Evolutionary conservation across 495 filamentous ascomycete species (phyloP).

Genomic region (Trichoderma gamsii): DNA sequence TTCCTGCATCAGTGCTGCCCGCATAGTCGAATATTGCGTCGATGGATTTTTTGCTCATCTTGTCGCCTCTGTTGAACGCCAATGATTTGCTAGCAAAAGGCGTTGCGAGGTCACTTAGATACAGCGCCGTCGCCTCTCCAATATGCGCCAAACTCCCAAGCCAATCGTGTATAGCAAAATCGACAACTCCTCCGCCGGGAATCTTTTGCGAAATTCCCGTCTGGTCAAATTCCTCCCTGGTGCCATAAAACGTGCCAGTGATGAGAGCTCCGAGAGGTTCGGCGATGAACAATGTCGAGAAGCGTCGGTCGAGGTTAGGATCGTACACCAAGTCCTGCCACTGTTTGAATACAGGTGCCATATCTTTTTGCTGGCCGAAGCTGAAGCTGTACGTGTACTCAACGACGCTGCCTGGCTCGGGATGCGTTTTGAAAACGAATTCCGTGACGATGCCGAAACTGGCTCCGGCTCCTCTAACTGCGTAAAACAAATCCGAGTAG

Average conservation of each 20-base stretch:
- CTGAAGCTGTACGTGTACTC: slow-evolving; percentile 45
- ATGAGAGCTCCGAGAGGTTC: slow-evolving; percentile 45
- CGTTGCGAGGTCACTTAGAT: slow-evolving; percentile 37
- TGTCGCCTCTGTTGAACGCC: slow-evolving; percentile 42
- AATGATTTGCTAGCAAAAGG: slow-evolving; percentile 51
- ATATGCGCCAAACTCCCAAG: slow-evolving; percentile 44
- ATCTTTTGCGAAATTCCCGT: slow-evolving; percentile 40
- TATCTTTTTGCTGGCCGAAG: slow-evolving; percentile 38
- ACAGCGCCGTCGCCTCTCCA: slow-evolving; percentile 44
- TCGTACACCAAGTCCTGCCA: slow-evolving; percentile 44
- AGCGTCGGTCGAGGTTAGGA: slow-evolving; percentile 47
- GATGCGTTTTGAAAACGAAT: slow-evolving; percentile 55
- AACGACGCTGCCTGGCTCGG: slow-evolving; percentile 48
- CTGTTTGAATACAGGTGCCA: slow-evolving; percentile 33
- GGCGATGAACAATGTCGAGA: slow-evolving; percentile 46
- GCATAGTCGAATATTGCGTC: slow-evolving; percentile 46
- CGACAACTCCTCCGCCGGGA: slow-evolving; percentile 29
- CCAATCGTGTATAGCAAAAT: slow-evolving; percentile 50
- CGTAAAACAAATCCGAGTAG: slow-evolving; percentile 56
- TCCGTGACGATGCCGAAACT: slow-evolving; percentile 60
- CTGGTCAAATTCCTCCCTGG: slow-evolving; percentile 44
- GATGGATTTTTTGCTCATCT: slow-evolving; percentile 36
- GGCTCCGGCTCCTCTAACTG: slow-evolving; percentile 53
- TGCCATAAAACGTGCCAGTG: slow-evolving; percentile 48
- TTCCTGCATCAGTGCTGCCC: slow-evolving; percentile 40